Evolutionary conservation across 2,329 filamentous ascomycete genomes (phyloP), one percentile per base, ranked within the genome.

Genomic region (Fusarium liriodendri): DNA sequence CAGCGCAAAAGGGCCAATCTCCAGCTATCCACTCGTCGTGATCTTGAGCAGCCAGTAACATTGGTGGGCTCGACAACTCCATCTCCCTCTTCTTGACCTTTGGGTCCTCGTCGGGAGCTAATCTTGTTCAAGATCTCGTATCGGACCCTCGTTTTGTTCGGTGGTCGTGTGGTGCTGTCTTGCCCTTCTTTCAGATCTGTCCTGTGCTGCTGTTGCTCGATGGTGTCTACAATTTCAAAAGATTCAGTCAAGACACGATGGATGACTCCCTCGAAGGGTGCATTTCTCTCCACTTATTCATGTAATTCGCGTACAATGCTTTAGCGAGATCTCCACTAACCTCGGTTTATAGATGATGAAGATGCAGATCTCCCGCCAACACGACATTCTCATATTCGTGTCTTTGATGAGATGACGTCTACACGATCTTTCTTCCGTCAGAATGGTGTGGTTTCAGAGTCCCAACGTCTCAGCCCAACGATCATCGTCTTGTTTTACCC

Each of bases 271-370:
- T 64, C 63, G 52, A 73, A 67, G 62, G 65, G 25, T 62, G 32
- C 61, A 69, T 37, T 64, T n/a, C 47, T 42, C 29, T 16, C 42
- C 60, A 52, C 59, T 35, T 18, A 68, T 47, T 42, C 22, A 42
- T 32, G 18, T 52, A 45, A 37, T 37, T n/a, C 52, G n/a, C 20
- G 52, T 40, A 40, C 18, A 38, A 37, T 18, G 22, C 35, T 50
- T 57, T 71, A 40, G 66, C 71, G 47, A 62, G 45, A 54, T 14
- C 50, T 62, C 71, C 64, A 71, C 71, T 54, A 73, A 67, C 71
- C 71, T 73, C 71, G 67, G 71, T 58, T 72, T 60, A 38, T 55
- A 62, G 27, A 67, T 47, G 57, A 50, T 69, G 71, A 72, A 62
- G 61, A 69, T 59, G 54, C 37, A 47, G 70, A 55, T 58, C 70